Evolutionary conservation across 2,329 filamentous ascomycete genomes (phyloP).

Genomic region (Aureobasidium vineae): DNA sequence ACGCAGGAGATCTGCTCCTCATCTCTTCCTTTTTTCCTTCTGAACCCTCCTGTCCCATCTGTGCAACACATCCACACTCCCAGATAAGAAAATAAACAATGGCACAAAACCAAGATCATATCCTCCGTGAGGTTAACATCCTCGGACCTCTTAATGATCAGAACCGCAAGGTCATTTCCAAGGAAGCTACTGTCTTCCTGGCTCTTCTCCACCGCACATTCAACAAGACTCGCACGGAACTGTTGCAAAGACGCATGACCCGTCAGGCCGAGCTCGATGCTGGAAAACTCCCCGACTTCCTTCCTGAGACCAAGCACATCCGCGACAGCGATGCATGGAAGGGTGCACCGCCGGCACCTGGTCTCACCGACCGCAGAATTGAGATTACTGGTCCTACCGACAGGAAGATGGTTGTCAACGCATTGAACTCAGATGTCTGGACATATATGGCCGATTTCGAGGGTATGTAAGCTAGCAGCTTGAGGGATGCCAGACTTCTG

Average conservation of each 20-base stretch:
- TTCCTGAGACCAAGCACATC: slow-evolving; percentile 93
- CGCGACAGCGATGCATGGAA: slow-evolving; percentile 93
- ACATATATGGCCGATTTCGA: slow-evolving; percentile 99
- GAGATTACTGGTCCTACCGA: slow-evolving; percentile 98
- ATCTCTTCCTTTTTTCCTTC: neutral
- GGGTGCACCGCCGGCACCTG: slow-evolving; percentile 85
- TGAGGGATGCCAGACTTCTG: slow-evolving; percentile 9
- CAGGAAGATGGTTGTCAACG: slow-evolving; percentile 99
- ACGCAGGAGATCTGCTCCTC: slow-evolving; percentile 17
- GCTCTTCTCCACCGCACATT: slow-evolving; percentile 93
- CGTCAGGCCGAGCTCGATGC: slow-evolving; percentile 93
- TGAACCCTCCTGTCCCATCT: slow-evolving; percentile 1
- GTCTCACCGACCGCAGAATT: slow-evolving; percentile 86
- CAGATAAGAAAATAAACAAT: slow-evolving; percentile 27
- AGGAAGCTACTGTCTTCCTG: slow-evolving; percentile 86
- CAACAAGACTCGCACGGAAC: slow-evolving; percentile 80
- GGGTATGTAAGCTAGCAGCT: slow-evolving; percentile 56
- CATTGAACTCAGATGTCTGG: slow-evolving; percentile 92
- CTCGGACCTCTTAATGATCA: slow-evolving; percentile 73
- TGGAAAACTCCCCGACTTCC: slow-evolving; percentile 85
- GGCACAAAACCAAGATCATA: slow-evolving; percentile 53
- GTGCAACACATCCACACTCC: neutral
- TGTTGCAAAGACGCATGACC: slow-evolving; percentile 80
- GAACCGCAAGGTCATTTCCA: slow-evolving; percentile 87
- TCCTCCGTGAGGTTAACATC: slow-evolving; percentile 86